Conservation (phyloP, 140 eudicot genomes). For the Stevia rebaudiana region DNA sequence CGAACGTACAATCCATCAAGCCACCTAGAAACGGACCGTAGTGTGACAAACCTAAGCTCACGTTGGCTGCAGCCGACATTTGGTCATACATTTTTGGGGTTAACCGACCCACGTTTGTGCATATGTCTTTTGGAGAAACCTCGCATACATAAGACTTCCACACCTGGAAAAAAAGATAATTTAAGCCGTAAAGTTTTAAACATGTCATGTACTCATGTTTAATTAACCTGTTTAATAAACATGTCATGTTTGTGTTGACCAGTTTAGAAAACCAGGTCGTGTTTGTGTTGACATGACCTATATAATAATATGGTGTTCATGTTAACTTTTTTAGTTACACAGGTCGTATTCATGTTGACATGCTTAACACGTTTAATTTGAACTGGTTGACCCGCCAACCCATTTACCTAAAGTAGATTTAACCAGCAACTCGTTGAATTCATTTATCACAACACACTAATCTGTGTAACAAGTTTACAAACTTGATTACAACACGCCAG, state of each 20-base stretch:
- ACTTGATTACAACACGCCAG: neutral
- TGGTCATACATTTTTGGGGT: conserved; percentile 68
- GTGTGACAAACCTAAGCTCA: conserved; percentile 54
- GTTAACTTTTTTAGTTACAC: no score
- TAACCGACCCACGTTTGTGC: conserved; percentile 71
- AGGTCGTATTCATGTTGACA: neutral
- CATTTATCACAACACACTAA: neutral
- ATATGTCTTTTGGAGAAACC: conserved; percentile 40
- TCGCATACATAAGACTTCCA: conserved; percentile 74
- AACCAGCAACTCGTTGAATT: neutral
- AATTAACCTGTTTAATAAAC: neutral
- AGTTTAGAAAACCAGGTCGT: no score
- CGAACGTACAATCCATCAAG: conserved; percentile 58
- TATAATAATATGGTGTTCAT: neutral
- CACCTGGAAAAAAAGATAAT: conserved; percentile 42
- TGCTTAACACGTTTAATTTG: neutral
- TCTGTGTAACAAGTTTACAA: neutral
- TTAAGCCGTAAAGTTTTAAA: neutral
- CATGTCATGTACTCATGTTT: neutral
- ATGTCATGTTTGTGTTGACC: no score
- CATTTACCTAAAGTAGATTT: no score
- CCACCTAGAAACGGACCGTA: conserved; percentile 59
- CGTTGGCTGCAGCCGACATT: conserved; percentile 69
- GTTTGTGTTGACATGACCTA: neutral
- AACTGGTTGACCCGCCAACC: neutral